Base-by-base conservation (phyloP, 1,139 yeast genomes). In the Pneumocystis jirovecii region DNA sequence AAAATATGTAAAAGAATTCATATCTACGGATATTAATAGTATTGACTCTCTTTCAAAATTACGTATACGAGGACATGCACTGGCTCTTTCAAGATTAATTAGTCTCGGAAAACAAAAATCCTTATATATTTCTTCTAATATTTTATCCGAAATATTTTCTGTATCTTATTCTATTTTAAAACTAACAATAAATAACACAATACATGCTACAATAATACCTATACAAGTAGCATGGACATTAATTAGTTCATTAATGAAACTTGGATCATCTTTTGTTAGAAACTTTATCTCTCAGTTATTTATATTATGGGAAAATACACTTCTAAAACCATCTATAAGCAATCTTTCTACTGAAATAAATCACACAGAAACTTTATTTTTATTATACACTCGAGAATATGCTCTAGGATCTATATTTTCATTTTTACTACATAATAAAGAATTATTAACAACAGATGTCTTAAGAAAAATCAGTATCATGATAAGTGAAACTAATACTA, bases 191-290 rank as follows among this genome's bases (percentile, higher is more conserved):
- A 44, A 44, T 50, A 50, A 25, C 25, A 15, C 57, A 50, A 25
- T 50, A 10, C 57, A 50, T 25, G 17, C 57, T 12, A 15, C 21
- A 25, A 12, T 50, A 50, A 50, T 50, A 25, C 57, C 29, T 50
- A 29, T 50, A 50, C 57, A 50, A 50, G 34, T 57, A n/a, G 64
- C 39, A 40, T 50, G 50, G 39, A 65, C 21, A 60, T 7, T 50
- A 31, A 60, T n/a, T 39, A 62, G 60, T 60, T 56, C 61, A 42
- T 42, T 42, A 60, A 69, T 69, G 45, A 70, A 67, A 57, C 64
- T 66, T 17, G 64, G 60, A 12, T 69, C 59, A 17, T 67, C 65
- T 50, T n/a, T 62, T 7, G 67, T 42, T 25, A 60, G 61, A 12
- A 4, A 5, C 8, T 15, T 19, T 42, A 4, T 60, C 12, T 42